phyloP scores from a whole-genome alignment of 257 asterid species.

The Solanum bulbocastanum region DNA sequence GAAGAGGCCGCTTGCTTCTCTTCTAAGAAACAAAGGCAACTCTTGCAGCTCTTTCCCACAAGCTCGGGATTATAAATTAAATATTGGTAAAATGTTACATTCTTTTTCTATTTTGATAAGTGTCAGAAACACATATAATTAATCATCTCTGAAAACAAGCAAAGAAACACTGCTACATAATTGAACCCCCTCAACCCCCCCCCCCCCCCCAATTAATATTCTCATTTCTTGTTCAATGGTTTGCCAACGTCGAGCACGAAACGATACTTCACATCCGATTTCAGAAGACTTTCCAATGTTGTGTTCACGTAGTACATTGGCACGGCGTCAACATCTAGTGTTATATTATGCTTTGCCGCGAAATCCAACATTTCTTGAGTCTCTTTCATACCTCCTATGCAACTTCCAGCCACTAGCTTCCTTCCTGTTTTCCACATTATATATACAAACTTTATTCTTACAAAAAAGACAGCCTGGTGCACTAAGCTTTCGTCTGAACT shows the following conservation, averaged over 20 bases:
- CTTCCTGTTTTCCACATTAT: background rate
- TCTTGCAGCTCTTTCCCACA: no score
- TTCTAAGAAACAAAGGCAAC: no score
- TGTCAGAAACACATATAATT: no score
- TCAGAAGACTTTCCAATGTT: slow-evolving; percentile 10
- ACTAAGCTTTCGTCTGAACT: no score
- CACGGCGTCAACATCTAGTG: slow-evolving; percentile 9
- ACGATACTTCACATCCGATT: slow-evolving; percentile 14
- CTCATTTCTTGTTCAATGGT: background rate
- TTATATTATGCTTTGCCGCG: slow-evolving; percentile 6
- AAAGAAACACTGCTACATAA: no score
- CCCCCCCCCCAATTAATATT: background rate
- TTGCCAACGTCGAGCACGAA: slow-evolving; percentile 14
- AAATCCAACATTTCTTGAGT: slow-evolving; percentile 20
- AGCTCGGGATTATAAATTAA: no score
- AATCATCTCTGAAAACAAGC: no score
- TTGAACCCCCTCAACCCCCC: no score
- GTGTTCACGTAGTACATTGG: slow-evolving; percentile 12
- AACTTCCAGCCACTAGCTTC: slow-evolving; percentile 12
- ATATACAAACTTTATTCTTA: background rate
- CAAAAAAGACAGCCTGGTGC: no score
- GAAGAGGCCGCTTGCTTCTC: no score
- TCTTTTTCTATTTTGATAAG: no score
- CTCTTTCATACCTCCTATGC: slow-evolving; percentile 14
- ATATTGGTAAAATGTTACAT: no score